These are phyloP conservation scores for Azolla pinnata DNA, from an alignment of 75 land plant genomes.

Conservation along the genomic window DNA sequence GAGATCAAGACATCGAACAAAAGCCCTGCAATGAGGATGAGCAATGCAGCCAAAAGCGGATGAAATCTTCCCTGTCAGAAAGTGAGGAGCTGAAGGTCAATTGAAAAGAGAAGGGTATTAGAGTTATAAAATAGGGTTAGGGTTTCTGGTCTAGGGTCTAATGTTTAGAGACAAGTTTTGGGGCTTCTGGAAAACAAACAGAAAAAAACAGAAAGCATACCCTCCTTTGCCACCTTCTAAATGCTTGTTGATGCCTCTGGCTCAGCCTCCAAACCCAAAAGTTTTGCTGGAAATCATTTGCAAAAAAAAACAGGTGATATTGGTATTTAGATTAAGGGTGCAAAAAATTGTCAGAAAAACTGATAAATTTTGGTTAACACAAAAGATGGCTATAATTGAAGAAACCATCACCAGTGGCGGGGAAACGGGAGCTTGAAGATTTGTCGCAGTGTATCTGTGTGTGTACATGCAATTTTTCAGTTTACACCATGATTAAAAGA, in stretches of 20 bases:
- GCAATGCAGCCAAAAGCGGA: conserved; percentile 87
- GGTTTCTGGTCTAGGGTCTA: background rate
- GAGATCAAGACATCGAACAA: conserved; percentile 83
- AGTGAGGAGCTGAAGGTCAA: background rate
- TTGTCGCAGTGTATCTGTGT: conserved; percentile 62
- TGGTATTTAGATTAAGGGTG: background rate
- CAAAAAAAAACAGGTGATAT: background rate
- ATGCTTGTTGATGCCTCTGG: conserved; percentile 19
- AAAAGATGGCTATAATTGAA: background rate
- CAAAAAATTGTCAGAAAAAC: no score
- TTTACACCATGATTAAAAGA: background rate
- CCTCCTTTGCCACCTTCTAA: conserved; percentile 30
- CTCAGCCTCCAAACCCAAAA: conserved; percentile 84
- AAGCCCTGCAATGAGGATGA: conserved; percentile 70
- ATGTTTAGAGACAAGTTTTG: background rate
- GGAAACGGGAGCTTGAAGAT: conserved; percentile 51
- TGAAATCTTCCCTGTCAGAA: conserved; percentile 47
- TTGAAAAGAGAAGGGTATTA: background rate
- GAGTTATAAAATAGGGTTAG: background rate
- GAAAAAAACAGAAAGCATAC: conserved; percentile 19
- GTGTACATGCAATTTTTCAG: background rate
- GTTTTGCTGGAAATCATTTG: conserved; percentile 28
- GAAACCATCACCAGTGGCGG: conserved; percentile 54
- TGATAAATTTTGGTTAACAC: background rate
- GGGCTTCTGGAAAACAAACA: background rate